A percentile compares a stretch with the other conserved stretches of the same genome.
Evolutionary conservation across 805 yeast species (phyloP).

Genomic region (Maudiozyma bulderi): DNA sequence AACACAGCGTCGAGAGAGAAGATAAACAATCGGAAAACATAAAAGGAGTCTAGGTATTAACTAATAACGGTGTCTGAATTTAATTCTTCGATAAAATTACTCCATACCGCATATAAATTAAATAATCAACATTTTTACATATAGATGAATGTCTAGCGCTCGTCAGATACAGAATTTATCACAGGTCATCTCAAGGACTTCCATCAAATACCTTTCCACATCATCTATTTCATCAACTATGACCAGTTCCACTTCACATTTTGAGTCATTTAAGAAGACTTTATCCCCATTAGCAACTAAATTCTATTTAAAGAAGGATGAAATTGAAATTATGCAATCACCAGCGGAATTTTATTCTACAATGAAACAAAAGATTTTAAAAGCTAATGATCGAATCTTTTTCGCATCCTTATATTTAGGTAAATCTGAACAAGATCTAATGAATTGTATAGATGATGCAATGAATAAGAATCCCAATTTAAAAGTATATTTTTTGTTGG

Average conservation of each 20-base stretch:
- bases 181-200: not conserved
- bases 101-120: too few species aligned
- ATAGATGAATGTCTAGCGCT: not conserved
- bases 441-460: slow-evolving; percentile 53
- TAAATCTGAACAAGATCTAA: slow-evolving; percentile 65
- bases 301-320: slow-evolving; percentile 46
- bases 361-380: slow-evolving; percentile 50
- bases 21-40: not conserved
- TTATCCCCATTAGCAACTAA: slow-evolving; percentile 24
- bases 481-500: slow-evolving; percentile 65
- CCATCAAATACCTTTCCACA: not conserved
- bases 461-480: slow-evolving; percentile 49
- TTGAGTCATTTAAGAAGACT: not conserved
- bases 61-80: not conserved
- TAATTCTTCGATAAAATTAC: not conserved
- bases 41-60: too few species aligned
- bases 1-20: not conserved
- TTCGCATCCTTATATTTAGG: slow-evolving; percentile 85
- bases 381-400: slow-evolving; percentile 61
- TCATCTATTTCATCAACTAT: not conserved
- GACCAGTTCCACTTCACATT: not conserved
- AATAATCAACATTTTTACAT: not conserved
- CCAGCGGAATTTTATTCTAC: slow-evolving; percentile 68
- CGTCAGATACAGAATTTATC: not conserved
- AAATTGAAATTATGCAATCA: slow-evolving; percentile 49